These are phyloP conservation scores for Zoysia matrella DNA, from an alignment of 202 grass and related monocot species.

Conservation along the genomic window DNA sequence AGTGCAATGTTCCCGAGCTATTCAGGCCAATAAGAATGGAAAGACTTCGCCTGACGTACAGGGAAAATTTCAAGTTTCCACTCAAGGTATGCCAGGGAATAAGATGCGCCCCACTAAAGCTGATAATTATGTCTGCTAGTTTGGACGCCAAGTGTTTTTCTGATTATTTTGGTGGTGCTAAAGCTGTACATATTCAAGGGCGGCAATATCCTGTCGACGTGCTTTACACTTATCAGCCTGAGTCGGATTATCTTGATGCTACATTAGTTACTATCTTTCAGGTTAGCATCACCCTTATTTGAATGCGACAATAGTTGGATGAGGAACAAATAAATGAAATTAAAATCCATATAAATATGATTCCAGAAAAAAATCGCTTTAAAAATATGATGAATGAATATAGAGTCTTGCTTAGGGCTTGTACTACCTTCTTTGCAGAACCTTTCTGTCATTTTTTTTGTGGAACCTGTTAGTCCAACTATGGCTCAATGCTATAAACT, in stretches of 20 bases:
- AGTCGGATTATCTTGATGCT: slow-evolving; percentile 94
- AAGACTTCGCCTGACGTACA: slow-evolving; percentile 31
- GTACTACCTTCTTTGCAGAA: not conserved
- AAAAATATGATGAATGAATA: slow-evolving; percentile 28
- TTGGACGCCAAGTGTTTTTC: slow-evolving; percentile 88
- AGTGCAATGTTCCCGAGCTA: slow-evolving; percentile 67
- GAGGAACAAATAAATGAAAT: too few species aligned
- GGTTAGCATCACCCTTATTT: slow-evolving; percentile 46
- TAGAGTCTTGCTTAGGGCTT: not conserved
- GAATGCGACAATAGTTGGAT: too few species aligned
- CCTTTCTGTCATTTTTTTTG: not conserved
- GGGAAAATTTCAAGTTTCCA: slow-evolving; percentile 46
- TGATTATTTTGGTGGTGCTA: slow-evolving; percentile 88
- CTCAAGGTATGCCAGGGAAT: slow-evolving; percentile 49
- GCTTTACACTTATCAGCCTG: slow-evolving; percentile 83
- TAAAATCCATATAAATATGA: too few species aligned
- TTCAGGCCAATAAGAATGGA: slow-evolving; percentile 40
- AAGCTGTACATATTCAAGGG: slow-evolving; percentile 89
- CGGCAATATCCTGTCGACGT: slow-evolving; percentile 77
- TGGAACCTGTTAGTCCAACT: slow-evolving; percentile 1
- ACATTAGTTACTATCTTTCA: slow-evolving; percentile 90
- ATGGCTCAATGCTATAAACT: not conserved
- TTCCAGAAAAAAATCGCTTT: too few species aligned
- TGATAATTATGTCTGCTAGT: slow-evolving; percentile 95
- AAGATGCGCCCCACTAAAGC: slow-evolving; percentile 67